These are phyloP conservation scores for Lodderomyces oxycetoniae DNA, from an alignment of 1,139 yeast genomes.

Conservation along the genomic window DNA sequence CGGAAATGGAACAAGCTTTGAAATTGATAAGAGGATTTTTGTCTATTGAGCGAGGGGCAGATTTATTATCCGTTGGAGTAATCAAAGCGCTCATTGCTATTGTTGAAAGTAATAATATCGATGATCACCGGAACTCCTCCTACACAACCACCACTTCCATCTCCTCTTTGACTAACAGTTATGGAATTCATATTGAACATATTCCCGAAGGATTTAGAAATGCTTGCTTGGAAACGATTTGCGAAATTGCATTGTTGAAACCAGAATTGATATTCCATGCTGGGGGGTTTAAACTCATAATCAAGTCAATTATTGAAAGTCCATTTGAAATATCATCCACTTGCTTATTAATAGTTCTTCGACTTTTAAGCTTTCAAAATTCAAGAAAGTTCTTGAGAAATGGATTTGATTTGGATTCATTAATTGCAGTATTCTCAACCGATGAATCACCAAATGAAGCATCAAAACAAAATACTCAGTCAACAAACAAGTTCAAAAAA, in stretches of 20 bases:
- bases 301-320: slow-evolving; percentile 59
- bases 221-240: slow-evolving; percentile 61
- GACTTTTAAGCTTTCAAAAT: slow-evolving; percentile 55
- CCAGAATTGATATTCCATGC: slow-evolving; percentile 60
- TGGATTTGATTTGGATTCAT: slow-evolving; percentile 59
- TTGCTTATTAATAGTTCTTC: slow-evolving; percentile 52
- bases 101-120: slow-evolving; percentile 24
- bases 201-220: slow-evolving; percentile 45
- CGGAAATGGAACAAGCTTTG: slow-evolving; percentile 78
- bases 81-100: slow-evolving; percentile 69
- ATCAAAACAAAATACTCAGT: neutral
- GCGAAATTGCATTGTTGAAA: slow-evolving; percentile 60
- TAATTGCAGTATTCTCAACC: slow-evolving; percentile 56
- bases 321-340: slow-evolving; percentile 53
- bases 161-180: neutral
- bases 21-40: slow-evolving; percentile 63
- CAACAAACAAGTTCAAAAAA: slow-evolving; percentile 9
- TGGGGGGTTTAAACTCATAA: slow-evolving; percentile 60
- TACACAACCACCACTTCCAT: neutral
- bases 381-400: slow-evolving; percentile 54
- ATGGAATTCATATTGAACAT: slow-evolving; percentile 3
- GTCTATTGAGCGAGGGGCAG: slow-evolving; percentile 52
- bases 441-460: slow-evolving; percentile 9
- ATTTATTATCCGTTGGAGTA: slow-evolving; percentile 58
- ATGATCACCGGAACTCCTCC: slow-evolving; percentile 2